These are phyloP conservation scores for Hyphopichia wangnamkhiaoensis DNA, from an alignment of 1,139 yeast genomes.

Conservation along the genomic window DNA sequence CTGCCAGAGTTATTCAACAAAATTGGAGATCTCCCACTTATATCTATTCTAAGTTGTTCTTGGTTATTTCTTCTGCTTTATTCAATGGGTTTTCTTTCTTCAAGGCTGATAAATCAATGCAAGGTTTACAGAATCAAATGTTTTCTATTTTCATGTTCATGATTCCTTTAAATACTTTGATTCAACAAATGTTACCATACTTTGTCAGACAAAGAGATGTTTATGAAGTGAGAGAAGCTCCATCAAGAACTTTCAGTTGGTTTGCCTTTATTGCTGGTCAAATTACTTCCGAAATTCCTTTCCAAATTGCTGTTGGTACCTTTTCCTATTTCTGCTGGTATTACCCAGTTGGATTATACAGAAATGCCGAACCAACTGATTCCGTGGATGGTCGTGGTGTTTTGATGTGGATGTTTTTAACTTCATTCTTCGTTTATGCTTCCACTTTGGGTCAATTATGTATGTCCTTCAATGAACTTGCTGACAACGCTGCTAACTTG, in stretches of 20 bases:
- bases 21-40: conserved; percentile 78
- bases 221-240: conserved; percentile 90
- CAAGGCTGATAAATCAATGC: conserved; percentile 61
- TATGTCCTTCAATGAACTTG: conserved; percentile 62
- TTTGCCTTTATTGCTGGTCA: conserved; percentile 41
- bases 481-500: conserved; percentile 75
- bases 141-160: conserved; percentile 70
- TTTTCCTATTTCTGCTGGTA: conserved; percentile 41
- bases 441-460: conserved; percentile 67
- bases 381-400: conserved; percentile 55
- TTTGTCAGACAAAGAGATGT: conserved; percentile 73
- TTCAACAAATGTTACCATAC: conserved; percentile 75
- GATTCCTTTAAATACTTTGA: conserved; percentile 59
- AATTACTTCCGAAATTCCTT: conserved; percentile 38
- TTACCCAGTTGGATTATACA: conserved; percentile 43
- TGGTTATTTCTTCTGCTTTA: conserved; percentile 51
- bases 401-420: conserved; percentile 59
- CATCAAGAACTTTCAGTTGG: conserved; percentile 59
- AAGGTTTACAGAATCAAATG: conserved; percentile 65
- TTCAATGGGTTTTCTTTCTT: conserved; percentile 78
- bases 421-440: conserved; percentile 58
- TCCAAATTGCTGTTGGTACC: conserved; percentile 35
- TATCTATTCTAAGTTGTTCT: conserved; percentile 63
- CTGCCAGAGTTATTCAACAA: conserved; percentile 58
- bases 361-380: conserved; percentile 32